phyloP scores from a whole-genome alignment of 2,329 filamentous ascomycete species.

The Phialocephala sp. region DNA sequence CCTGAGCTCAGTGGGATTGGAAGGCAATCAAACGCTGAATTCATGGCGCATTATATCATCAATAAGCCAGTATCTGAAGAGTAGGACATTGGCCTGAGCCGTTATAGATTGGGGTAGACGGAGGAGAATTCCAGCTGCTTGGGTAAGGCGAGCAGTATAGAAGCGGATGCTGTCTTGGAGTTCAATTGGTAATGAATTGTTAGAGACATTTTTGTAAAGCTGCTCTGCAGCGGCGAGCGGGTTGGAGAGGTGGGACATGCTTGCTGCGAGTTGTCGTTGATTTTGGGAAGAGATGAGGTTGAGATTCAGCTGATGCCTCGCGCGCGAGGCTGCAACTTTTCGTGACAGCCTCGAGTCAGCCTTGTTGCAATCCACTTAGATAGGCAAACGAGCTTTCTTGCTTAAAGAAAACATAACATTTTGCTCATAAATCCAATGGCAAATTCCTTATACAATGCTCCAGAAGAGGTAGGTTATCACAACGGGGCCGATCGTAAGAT shows the following conservation, averaged over 20 bases:
- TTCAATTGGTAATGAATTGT: slow-evolving; percentile 67
- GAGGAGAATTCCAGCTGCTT: slow-evolving; percentile 80
- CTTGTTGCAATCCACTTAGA: neutral
- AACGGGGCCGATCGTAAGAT: neutral
- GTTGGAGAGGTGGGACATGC: slow-evolving; percentile 70
- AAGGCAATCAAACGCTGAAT: slow-evolving; percentile 47
- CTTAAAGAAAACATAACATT: too few relatives aligned
- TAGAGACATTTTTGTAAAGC: slow-evolving; percentile 60
- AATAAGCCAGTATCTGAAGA: slow-evolving; percentile 78
- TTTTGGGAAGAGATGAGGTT: slow-evolving; percentile 11
- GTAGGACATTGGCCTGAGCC: slow-evolving; percentile 81
- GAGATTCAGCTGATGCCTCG: slow-evolving; percentile 28
- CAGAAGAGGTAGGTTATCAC: neutral
- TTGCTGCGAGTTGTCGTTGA: slow-evolving; percentile 12
- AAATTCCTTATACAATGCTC: too few relatives aligned
- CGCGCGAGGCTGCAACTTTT: slow-evolving; percentile 35
- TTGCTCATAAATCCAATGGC: too few relatives aligned
- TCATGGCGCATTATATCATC: slow-evolving; percentile 61
- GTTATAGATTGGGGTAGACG: slow-evolving; percentile 85
- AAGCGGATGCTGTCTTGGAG: slow-evolving; percentile 76
- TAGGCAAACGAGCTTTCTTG: too few relatives aligned
- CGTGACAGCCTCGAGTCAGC: neutral
- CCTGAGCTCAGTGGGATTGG: slow-evolving; percentile 11
- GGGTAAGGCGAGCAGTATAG: slow-evolving; percentile 74
- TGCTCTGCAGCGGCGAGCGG: slow-evolving; percentile 75